Percentiles rank a stretch among this genome's conserved stretches.
Conservation (phyloP, 805 yeast species). For the Hanseniaspora lachancei region DNA sequence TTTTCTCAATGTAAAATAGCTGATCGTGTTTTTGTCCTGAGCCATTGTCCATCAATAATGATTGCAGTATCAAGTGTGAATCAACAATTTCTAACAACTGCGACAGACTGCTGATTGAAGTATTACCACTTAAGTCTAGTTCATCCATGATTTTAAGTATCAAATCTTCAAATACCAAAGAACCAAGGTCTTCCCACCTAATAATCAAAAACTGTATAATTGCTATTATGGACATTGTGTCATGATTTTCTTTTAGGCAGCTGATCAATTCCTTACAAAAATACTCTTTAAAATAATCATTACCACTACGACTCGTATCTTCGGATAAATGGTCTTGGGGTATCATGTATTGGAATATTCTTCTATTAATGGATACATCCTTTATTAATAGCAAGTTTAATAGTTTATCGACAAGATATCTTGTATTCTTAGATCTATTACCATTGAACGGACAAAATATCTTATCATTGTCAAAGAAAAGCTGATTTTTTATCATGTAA, state of each 20-base stretch:
- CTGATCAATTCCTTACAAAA: slow-evolving; percentile 39
- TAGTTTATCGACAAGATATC: slow-evolving; percentile 48
- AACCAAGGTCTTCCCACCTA: slow-evolving; percentile 83
- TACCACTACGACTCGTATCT: neutral
- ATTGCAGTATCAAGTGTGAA: slow-evolving; percentile 56
- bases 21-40: slow-evolving; percentile 35
- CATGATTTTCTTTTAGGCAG: slow-evolving; percentile 42
- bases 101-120: slow-evolving; percentile 45
- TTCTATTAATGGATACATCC: slow-evolving; percentile 88
- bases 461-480: slow-evolving; percentile 42
- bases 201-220: slow-evolving; percentile 70
- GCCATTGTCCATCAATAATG: slow-evolving; percentile 27
- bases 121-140: slow-evolving; percentile 28
- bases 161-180: slow-evolving; percentile 52
- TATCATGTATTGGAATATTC: slow-evolving; percentile 82
- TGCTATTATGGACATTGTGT: slow-evolving; percentile 37
- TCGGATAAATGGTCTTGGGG: slow-evolving; percentile 29
- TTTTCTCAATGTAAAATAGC: slow-evolving; percentile 55
- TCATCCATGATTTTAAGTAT: slow-evolving; percentile 51
- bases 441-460: neutral
- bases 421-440: neutral
- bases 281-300: slow-evolving; percentile 42
- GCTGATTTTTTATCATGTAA: slow-evolving; percentile 39
- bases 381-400: slow-evolving; percentile 57
- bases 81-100: slow-evolving; percentile 80